Evolutionary conservation across 345 rosid genomes (phyloP), one percentile per base, ranked within the genome.

Genomic region (Gynandropsis gynandra): DNA sequence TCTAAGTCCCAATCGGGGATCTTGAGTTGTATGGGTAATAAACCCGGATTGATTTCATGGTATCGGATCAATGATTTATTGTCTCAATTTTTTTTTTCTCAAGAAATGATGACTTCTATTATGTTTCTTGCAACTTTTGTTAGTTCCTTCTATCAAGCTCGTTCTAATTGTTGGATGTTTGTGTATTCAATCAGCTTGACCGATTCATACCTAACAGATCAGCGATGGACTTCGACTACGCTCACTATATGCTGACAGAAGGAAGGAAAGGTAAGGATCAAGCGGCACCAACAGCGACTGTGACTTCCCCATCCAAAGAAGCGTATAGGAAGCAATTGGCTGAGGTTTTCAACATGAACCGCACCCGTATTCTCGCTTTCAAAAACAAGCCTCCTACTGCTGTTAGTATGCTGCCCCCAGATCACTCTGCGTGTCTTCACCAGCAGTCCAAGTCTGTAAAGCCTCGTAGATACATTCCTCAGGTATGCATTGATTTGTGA

Each of bases 191-290:
- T 9, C 64, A 73, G 81, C 40, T 74, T 74, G 86, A 80, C 34
- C 64, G 82, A 18, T 80, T 76, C 46, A 80, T 80, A 17, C 80
- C 86, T 0, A 80, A 76, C 40, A 52, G 82, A 17, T 66, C 82
- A 3, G 86, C 82, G 1, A 80, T 76, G 69, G 74, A 80, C 59
- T 50, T 69, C 27, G 82, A 76, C 27, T 80, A 62, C 33, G 80
- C 82, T 0, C 78, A 60, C 42, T 76, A 56, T 63, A 80, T 80
- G 85, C 33, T 74, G 27, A 72, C 71, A 0, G 76, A 69, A 39
- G 80, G 75, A 9, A 40, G 47, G 55, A 79, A 68, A 52, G 67
- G 49, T 7, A 71, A 74, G 40, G 76, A 73, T 62, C 69, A 66
- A 13, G 54, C 56, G 3, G 63, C 39, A 0, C 38, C 56, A 3